These are phyloP conservation scores for Eremomyces bilateralis DNA, from an alignment of 495 filamentous ascomycete genomes.

Conservation along the genomic window DNA sequence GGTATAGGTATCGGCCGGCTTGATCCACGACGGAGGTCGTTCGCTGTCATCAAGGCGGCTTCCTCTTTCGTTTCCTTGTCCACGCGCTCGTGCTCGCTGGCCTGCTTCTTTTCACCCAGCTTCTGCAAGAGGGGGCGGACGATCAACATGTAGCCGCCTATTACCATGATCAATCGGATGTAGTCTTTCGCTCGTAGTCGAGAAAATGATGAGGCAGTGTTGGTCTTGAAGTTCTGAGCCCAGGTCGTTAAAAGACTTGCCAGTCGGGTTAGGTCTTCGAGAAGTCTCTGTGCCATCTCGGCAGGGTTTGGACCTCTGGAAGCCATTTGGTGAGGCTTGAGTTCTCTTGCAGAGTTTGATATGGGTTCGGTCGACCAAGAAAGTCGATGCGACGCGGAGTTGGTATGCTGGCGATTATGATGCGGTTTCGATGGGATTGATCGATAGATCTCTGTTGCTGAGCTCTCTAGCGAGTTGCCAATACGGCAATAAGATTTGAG, in stretches of 20 bases:
- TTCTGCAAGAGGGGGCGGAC: constrained; percentile 12
- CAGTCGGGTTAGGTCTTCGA: too few relatives aligned
- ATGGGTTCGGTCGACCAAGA: too few relatives aligned
- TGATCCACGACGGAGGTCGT: constrained; percentile 32
- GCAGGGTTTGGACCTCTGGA: neutral
- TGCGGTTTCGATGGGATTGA: too few relatives aligned
- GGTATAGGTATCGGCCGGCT: neutral
- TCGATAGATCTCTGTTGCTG: too few relatives aligned
- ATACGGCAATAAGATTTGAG: too few relatives aligned
- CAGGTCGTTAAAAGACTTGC: constrained; percentile 11
- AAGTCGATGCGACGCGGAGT: too few relatives aligned
- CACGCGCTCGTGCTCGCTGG: constrained; percentile 1
- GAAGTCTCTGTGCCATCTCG: too few relatives aligned
- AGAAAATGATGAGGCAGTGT: constrained; percentile 31
- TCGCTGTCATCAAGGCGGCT: constrained; percentile 37
- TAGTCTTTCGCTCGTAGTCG: constrained; percentile 15
- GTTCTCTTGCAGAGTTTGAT: too few relatives aligned
- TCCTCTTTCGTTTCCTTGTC: constrained; percentile 1
- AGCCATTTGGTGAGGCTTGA: constrained; percentile 1
- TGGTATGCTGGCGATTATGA: too few relatives aligned
- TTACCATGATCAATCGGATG: constrained; percentile 13
- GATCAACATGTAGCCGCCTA: constrained; percentile 13
- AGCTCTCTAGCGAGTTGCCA: too few relatives aligned
- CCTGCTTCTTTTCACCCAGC: constrained; percentile 9
- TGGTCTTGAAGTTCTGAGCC: constrained; percentile 24